Conservation (phyloP, 148 eudicot species). For the Gaultheria prostrata region DNA sequence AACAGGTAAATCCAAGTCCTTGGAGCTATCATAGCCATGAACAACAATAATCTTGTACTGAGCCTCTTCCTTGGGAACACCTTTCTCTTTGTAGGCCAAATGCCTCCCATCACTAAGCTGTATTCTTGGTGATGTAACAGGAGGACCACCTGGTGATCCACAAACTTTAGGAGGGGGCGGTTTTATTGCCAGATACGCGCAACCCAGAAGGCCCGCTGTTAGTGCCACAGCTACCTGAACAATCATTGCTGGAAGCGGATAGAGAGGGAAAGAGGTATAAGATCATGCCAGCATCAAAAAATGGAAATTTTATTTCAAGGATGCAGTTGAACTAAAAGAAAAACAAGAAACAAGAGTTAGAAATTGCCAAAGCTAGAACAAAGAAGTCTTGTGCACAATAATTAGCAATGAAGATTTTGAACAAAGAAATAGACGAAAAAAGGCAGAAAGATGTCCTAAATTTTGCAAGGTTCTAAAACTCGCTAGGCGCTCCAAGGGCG, state of each 20-base stretch:
- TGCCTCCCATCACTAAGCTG: slow-evolving; percentile 69
- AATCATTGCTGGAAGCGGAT: slow-evolving; percentile 30
- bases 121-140: slow-evolving; percentile 60
- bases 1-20: slow-evolving; percentile 44
- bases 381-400: neutral
- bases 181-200: slow-evolving; percentile 40
- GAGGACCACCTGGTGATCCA: slow-evolving; percentile 69
- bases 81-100: slow-evolving; percentile 66
- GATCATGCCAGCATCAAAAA: neutral
- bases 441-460: neutral
- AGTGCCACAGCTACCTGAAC: slow-evolving; percentile 40
- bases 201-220: slow-evolving; percentile 33
- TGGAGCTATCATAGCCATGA: slow-evolving; percentile 66
- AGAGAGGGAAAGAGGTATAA: neutral
- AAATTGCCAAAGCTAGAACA: neutral
- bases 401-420: too few relatives aligned
- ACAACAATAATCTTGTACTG: slow-evolving; percentile 50
- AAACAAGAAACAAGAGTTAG: neutral
- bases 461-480: too few relatives aligned
- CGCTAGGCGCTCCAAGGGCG: too few relatives aligned
- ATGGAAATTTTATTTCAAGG: neutral
- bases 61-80: slow-evolving; percentile 60
- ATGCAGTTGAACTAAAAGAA: slow-evolving; percentile 1
- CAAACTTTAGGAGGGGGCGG: slow-evolving; percentile 59
- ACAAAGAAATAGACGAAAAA: neutral